Evolutionary conservation across 306 rosid genomes (phyloP), one percentile per base, ranked within the genome.

Genomic region (Parietaria judaica): DNA sequence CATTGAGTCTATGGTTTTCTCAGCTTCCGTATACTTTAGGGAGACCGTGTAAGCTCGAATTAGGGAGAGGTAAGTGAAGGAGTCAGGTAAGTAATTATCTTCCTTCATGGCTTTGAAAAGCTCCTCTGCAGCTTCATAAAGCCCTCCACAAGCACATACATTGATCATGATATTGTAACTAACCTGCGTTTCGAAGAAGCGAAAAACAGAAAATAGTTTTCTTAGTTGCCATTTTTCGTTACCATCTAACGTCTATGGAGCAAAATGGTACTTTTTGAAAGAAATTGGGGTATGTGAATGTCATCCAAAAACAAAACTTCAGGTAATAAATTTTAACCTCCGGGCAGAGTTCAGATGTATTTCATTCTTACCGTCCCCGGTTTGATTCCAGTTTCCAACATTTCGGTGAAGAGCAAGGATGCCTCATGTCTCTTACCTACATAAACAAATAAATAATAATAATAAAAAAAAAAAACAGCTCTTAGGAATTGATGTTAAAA

Each of bases 151-250:
- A 31, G 92, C 98, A 65, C 83, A 85, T 35, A 83, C 92, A 62
- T 87, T 75, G 70, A 83, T 84, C 96, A 91, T 87, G 53, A 91
- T 87, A 43, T 91, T 81, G 77, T 83, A 91, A 78, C 98, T 80
- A 57, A 87, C 84, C 97, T 91, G 95, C 74, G 76, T 61, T 83
- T 61, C 66, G 58, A 54, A 45, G 36, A 60, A 67, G 49, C 46
- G 53, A 50, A 55, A 76, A 58, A 43, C 61, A 61, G 39, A 38
- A 73, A 66, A 79, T 66, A 53, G 53, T 31, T 49, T 23, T 66
- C 58, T 37, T 66, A 14, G 43, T 39, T 39, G 12, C 43, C 14
- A 58, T 60, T 36, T 46, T 43, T 55, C 8, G 39, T 34, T 59
- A 23, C 2, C 31, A 2, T 23, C 31, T 23, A 23, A 0, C 31